phyloP scores from a whole-genome alignment of 495 filamentous ascomycete species.

The Barbatosphaeria neglecta region DNA sequence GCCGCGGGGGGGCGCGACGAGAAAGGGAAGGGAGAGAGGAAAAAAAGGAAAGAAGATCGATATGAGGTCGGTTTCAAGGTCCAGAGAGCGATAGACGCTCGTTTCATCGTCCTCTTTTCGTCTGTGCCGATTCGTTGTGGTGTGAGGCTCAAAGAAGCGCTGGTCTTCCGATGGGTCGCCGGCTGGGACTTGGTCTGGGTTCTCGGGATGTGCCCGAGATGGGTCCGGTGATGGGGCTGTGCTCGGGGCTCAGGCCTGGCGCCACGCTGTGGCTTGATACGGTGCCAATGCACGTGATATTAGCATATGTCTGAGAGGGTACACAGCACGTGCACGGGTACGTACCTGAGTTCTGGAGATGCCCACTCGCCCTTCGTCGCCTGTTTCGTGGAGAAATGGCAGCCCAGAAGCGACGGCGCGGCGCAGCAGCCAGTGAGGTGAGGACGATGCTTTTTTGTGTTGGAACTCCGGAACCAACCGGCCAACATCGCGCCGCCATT shows the following conservation, averaged over 20 bases:
- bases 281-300: not conserved
- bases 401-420: not conserved
- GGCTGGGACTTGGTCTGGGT: not conserved
- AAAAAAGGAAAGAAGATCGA: not conserved
- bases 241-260: no score
- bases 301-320: no score
- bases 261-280: no score
- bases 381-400: not conserved
- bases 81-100: not conserved
- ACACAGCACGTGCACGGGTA: no score
- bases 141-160: not conserved
- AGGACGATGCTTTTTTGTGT: not conserved
- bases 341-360: no score
- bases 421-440: not conserved
- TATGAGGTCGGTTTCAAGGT: not conserved
- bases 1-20: no score
- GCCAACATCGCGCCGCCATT: not conserved
- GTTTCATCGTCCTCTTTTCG: not conserved
- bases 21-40: not conserved
- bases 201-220: not conserved
- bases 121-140: not conserved
- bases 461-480: no score
- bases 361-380: not conserved
- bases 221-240: not conserved
- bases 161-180: not conserved